Base-by-base conservation (phyloP, 2,329 filamentous ascomycete species). In the Penicillium olsonii region DNA sequence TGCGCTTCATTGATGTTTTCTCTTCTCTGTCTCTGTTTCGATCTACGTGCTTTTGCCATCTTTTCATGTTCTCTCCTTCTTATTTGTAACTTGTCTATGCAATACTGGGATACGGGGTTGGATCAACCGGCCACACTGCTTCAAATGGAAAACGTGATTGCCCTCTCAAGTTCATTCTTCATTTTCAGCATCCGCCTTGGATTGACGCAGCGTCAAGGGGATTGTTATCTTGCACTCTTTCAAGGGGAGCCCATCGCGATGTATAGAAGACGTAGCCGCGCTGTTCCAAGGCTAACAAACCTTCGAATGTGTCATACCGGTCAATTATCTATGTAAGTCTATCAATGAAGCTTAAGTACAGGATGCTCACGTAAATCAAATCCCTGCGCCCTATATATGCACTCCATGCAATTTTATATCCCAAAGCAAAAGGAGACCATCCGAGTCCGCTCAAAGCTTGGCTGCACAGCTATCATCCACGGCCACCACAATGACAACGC, bases 401-500 rank as follows among this genome's bases (percentile, higher is more conserved):
- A 37, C 40, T 29, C 34, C n/a, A 49, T 49, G 47, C 27, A 39
- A 17, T 40, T 40, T 45, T 40, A 45, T 34, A 45, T 56, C 34
- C 27, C 37, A 33, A 34, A 35, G 39, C 27, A 45, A 49, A 29
- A 9, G 15, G 18, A 29, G 37, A 26, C 12, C 35, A 20, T 34
- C n/a, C 29, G 17, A 22, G 15, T 18, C 9, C 5, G 9, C 20
- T 40, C 18, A 49, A 15, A 37, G 5, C 26, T 37, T 24, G 11
- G 29, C 18, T 29, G 27, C 49, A 7, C 48, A 22, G 18, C 50
- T 59, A 46, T 74, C 83, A 59, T 92, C 86, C 8, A 89, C 84
- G 1, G 89, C 90, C 24, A 96, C 77, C 26, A 86, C 84, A 12
- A 92, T 85, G 42, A 99, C 78, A 4, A 90, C 90, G 63, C 90